Evolutionary conservation across 1,139 yeast genomes (phyloP), one percentile per base, ranked within the genome.

Genomic region (Sugiyamaella pinicola): DNA sequence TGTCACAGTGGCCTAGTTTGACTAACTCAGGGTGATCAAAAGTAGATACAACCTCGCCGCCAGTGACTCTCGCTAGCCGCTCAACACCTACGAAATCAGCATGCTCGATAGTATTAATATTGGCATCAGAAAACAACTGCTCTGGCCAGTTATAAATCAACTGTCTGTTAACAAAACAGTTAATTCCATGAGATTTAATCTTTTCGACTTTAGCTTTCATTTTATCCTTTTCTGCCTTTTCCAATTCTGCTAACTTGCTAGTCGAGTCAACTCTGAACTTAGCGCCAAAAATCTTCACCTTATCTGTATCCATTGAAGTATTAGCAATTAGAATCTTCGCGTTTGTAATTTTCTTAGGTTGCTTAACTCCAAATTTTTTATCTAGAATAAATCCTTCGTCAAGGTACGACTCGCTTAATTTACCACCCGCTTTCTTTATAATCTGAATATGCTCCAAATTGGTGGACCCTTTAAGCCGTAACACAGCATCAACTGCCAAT

Each of bases 1-100:
- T 64, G 49, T 91, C 95, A 78, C 99, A 93, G 68, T 83, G 80
- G 50, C 99, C 99, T 53, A 91, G 75, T 68, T 82, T 85, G 54
- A 87, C 96, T 53, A 80, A 78, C 52, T 87, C 96, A 21, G 99
- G 96, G 61, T 84, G 80, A 68, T 95, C 99, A 70, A 93, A 95
- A 1, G 99, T 93, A 10, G 98, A 91, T 2, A 86, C 96, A 53
- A 95, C 98, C 74, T 93, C 99, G 65, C 96, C 99, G 49, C 99
- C 99, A 5, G 98, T 91, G 22, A 91, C 99, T 47, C 93, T 77
- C 3, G 99, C 96, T 62, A 93, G 80, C 69, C 99, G 84, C 75
- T 93, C 99, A 55, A 93, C 90, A 64, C 99, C 99, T 67, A 89
- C 99, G 64, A 95, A 95, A 72, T 95, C 99, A 18, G 99, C 99